Evolutionary conservation across 202 grass and related monocot species (phyloP).

Genomic region (Panicum virgatum): DNA sequence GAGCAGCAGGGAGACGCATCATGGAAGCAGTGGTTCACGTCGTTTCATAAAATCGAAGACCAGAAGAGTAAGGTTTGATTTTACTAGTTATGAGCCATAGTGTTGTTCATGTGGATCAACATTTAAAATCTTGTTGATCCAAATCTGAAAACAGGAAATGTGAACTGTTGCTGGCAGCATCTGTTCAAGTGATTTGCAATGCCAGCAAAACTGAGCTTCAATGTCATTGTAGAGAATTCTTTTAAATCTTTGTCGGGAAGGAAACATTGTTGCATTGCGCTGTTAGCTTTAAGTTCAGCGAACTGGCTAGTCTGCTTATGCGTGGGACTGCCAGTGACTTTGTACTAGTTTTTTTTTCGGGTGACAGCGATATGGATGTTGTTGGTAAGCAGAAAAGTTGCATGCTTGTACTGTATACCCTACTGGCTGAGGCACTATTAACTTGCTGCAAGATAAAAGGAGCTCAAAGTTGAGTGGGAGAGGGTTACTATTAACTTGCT

Average conservation of each 20-base stretch:
- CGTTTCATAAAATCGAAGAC: conserved; percentile 51
- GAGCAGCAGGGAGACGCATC: conserved; percentile 89
- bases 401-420: too few relatives aligned
- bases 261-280: neutral
- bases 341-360: too few relatives aligned
- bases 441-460: too few relatives aligned
- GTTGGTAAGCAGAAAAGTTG: too few relatives aligned
- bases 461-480: too few relatives aligned
- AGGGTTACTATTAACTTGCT: too few relatives aligned
- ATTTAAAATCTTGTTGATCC: conserved; percentile 18
- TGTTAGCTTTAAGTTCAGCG: too few relatives aligned
- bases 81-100: neutral
- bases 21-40: conserved; percentile 87
- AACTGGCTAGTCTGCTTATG: too few relatives aligned
- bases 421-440: too few relatives aligned
- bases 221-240: conserved; percentile 27
- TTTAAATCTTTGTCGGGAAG: neutral
- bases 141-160: neutral
- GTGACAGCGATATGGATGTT: too few relatives aligned
- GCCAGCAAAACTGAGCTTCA: neutral
- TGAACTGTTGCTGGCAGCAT: neutral
- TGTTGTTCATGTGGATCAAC: neutral
- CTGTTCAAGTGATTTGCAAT: conserved; percentile 3
- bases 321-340: too few relatives aligned
- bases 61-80: conserved; percentile 54